These are phyloP conservation scores for Torrubiella hemipterigena DNA, from an alignment of 2,329 filamentous ascomycete species.

Conservation along the genomic window DNA sequence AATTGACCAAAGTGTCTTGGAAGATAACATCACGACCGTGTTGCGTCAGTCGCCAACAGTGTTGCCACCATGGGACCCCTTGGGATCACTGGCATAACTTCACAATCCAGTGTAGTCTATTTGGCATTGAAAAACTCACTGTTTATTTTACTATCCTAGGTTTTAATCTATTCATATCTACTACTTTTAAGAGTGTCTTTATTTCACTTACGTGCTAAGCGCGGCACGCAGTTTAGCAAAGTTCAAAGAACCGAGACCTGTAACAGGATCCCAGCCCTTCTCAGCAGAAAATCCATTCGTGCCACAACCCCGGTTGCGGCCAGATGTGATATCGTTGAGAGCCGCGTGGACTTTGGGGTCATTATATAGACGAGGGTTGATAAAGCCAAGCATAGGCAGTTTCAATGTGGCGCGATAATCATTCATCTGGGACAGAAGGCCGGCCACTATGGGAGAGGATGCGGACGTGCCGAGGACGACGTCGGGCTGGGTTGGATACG, in stretches of 20 bases:
- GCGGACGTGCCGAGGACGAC: conserved; percentile 9
- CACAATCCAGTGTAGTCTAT: too few species aligned
- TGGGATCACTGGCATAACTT: conserved; percentile 53
- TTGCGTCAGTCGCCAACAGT: conserved; percentile 54
- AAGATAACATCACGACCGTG: conserved; percentile 50
- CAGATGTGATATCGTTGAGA: conserved; percentile 2
- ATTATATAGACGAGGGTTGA: not conserved
- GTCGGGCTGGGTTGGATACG: conserved; percentile 22
- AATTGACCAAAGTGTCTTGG: conserved; percentile 53
- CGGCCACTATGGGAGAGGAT: not conserved
- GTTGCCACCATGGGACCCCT: conserved; percentile 60
- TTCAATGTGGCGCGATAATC: not conserved
- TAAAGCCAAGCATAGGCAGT: not conserved
- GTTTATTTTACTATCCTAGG: too few species aligned
- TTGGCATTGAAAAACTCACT: too few species aligned
- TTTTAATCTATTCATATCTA: too few species aligned
- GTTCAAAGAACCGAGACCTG: conserved; percentile 3
- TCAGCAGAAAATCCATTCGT: conserved; percentile 3
- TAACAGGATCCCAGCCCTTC: conserved; percentile 2
- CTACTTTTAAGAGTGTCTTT: too few species aligned
- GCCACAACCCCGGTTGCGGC: conserved; percentile 1
- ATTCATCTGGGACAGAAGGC: not conserved
- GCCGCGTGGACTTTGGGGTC: conserved; percentile 8
- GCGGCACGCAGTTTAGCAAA: conserved; percentile 3
- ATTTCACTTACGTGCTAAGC: too few species aligned